Evolutionary conservation across 2,329 filamentous ascomycete genomes (phyloP), one percentile per base, ranked within the genome.

Genomic region (Phialemoniopsis sp.): DNA sequence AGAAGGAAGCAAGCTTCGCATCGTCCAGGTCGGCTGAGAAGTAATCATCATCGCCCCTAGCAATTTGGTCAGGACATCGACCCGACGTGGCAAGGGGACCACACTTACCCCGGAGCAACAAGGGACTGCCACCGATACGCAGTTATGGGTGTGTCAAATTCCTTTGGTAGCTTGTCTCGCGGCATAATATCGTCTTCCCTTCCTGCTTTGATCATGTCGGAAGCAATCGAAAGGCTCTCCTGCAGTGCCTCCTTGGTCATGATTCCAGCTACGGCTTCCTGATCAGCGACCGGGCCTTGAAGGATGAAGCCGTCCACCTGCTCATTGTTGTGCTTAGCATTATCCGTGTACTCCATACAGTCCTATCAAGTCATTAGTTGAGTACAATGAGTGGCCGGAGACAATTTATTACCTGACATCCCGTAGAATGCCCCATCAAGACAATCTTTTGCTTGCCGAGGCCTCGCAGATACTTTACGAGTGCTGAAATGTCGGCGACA

Each of bases 201-300:
- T 1, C 78, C 82, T 4, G 72, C 62, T 0, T 64, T 58, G 29
- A 85, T 73, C 67, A 81, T 71, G 34, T 66, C 59, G 39, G 68
- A 60, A 0, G 83, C 80, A 9, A 69, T 52, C 2, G 65, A 59
- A 9, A 82, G 51, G 39, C 60, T 67, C 36, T 58, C 59, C 13
- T 72, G 62, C 44, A 76, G 62, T 21, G 57, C 49, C 6, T 69
- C 62, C 5, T 66, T 52, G 1, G 59, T 57, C 36, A 78, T 62
- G 7, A 73, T 54, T 4, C 64, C 54, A 3, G 61, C 61, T 10
- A 85, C 53, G 0, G 73, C 76, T 56, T 94, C 84, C 21, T 88
- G 73, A 58, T 95, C 89, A 2, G 80, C 87, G 4, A 90, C 82
- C 0, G 87, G 82, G 0, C 84, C 88, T 58, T 95, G 89, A 39